Base-by-base conservation (phyloP, 75 land plant species). In the Cunninghamia lanceolata region DNA sequence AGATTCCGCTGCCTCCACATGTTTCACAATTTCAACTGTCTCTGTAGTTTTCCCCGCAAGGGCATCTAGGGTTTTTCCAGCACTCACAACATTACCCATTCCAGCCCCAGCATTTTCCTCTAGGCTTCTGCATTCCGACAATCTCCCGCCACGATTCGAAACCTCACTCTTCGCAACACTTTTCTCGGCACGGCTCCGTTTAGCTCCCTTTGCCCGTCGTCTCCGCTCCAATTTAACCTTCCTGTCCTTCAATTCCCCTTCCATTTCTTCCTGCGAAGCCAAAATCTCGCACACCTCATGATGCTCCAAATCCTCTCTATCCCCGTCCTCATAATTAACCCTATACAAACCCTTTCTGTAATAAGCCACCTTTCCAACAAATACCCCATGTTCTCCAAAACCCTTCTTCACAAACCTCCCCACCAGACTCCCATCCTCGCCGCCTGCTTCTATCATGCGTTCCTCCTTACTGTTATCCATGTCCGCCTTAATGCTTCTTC, bases 281-380 rank as follows among this genome's bases (percentile, higher is more conserved):
- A 92, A 66, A 42, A 87, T 80, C 39, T 17, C 39, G 0, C 84
- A 54, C 4, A 90, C 25, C 84, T 95, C 93, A 3, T 84, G 35
- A 15, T 85, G 86, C 3, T 94, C 95, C 73, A 95, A 66, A 82
- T 94, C 96, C 90, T 95, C 96, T 30, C 36, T 88, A 85, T 95
- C 92, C 5, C 94, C 96, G 81, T 95, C 95, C 84, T 92, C 96
- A 76, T 91, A 95, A 47, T 87, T 79, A 35, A 95, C 93, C 83
- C 90, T 87, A 85, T 91, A 95, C 75, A 89, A 86, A 14, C 91
- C 91, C 19, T 53, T 14, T 19, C 53, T 83, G 47, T 8, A 86
- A 1, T 83, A 89, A 30, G 88, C 85, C 10, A 95, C 87, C 80
- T 91, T 92, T 36, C 96, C 96, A 3, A 92, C 30, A 88, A 87